A percentile compares a stretch with the other conserved stretches of the same genome.
These are phyloP conservation scores for Globisporangium megalacanthum DNA, from an alignment of 352 stramenopile species.

Conservation along the genomic window DNA sequence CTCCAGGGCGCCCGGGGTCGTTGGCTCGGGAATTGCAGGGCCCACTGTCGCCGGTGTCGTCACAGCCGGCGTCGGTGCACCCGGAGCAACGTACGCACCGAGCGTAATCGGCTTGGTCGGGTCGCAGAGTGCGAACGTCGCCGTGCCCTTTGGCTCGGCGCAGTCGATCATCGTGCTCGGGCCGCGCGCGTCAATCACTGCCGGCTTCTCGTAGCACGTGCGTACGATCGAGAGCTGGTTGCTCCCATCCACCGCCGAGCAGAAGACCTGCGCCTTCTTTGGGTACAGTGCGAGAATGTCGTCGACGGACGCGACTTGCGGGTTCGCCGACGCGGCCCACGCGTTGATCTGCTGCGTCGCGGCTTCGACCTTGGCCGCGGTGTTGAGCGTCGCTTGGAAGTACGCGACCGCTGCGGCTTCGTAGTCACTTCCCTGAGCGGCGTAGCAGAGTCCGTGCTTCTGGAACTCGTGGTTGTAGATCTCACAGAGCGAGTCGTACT, in stretches of 20 bases:
- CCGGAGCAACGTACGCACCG: slow-evolving; percentile 11
- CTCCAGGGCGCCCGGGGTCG: neutral
- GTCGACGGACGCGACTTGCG: slow-evolving; percentile 20
- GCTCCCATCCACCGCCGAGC: slow-evolving; percentile 40
- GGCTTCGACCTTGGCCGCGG: slow-evolving; percentile 24
- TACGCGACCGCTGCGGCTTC: slow-evolving; percentile 13
- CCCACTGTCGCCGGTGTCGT: neutral
- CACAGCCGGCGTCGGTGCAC: neutral
- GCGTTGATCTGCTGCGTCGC: slow-evolving; percentile 53
- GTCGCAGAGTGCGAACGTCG: slow-evolving; percentile 16
- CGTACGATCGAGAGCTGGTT: slow-evolving; percentile 47
- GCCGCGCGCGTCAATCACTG: slow-evolving; percentile 2
- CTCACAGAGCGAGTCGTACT: slow-evolving; percentile 48
- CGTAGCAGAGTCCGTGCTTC: slow-evolving; percentile 83
- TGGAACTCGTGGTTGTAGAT: slow-evolving; percentile 88
- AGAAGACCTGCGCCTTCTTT: slow-evolving; percentile 60
- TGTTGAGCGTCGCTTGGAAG: slow-evolving; percentile 25
- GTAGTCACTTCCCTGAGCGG: slow-evolving; percentile 20
- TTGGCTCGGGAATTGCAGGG: neutral
- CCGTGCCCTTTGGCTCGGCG: slow-evolving; percentile 6
- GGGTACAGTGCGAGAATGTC: slow-evolving; percentile 48
- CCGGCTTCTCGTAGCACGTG: slow-evolving; percentile 26
- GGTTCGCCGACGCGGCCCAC: slow-evolving; percentile 28
- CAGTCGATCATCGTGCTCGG: slow-evolving; percentile 17
- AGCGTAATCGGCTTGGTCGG: slow-evolving; percentile 17